Evolutionary conservation across 2,329 filamentous ascomycete genomes (phyloP), one percentile per base, ranked within the genome.

Genomic region (Claviceps sp.): DNA sequence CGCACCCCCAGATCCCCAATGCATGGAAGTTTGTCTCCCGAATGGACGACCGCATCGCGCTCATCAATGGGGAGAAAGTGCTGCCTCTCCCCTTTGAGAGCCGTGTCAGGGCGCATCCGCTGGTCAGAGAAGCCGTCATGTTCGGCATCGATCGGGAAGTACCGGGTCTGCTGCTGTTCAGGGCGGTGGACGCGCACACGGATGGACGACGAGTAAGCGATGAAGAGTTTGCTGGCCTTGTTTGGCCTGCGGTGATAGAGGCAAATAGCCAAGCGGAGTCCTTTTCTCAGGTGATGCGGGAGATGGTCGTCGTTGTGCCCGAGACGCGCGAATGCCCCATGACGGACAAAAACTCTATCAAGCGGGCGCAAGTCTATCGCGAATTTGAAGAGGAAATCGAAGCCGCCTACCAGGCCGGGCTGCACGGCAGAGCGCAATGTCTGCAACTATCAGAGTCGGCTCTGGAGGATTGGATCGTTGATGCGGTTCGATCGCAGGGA

Each of bases 41-140:
- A 41, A 73, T 74, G 0, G 83, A 86, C 57, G 73, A 77, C 3
- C 80, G 80, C 50, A 71, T 85, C 38, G 78, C 77, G 0, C 69
- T 86, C 4, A 67, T 78, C 9, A 85, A 81, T 6, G 82, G 82
- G 2, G 84, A 85, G 67, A 86, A 85, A 57, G 84, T 85, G 54
- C 80, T 85, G 57, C 81, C 82, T 1, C 74, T 76, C 1, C 76
- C 77, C 0, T 61, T 85, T 3, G 82, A 86, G 61, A 74, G 72
- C 2, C 70, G 69, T 0, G 72, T 85, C 4, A 63, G 71, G 1
- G 72, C 71, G 8, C 42, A 46, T 14, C 24, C 22, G 2, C 24
- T 22, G 36, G 49, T 50, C 13, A 18, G 14, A 2, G 80, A 84
- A 52, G 75, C 75, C 0, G 63, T 85, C 22, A 71, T 85, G 9